Percentiles rank a stretch among this genome's conserved stretches.
Conservation (phyloP, 179 eudicot genomes). For the Pouteria campechiana region DNA sequence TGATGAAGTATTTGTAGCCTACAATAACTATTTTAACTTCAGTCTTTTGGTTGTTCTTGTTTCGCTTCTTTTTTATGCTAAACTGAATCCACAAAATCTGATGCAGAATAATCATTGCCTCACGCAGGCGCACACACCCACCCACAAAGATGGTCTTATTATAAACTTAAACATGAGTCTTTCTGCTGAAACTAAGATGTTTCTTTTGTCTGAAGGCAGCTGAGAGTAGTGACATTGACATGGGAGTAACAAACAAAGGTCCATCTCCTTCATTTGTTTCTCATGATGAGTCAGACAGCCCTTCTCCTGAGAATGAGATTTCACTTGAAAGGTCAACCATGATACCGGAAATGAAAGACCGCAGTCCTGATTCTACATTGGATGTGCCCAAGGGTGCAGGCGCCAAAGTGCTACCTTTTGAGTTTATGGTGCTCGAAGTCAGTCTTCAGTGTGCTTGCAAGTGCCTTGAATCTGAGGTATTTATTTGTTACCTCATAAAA, state of each 20-base stretch:
- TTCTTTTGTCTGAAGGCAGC: not conserved
- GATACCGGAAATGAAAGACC: not conserved
- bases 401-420: conserved; percentile 32
- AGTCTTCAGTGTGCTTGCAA: conserved; percentile 53
- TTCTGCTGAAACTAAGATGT: no score
- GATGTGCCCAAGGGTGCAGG: conserved; percentile 6
- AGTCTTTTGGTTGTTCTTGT: no score
- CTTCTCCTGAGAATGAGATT: not conserved
- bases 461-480: conserved; percentile 49
- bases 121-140: no score
- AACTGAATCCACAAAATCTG: no score
- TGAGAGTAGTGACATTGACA: not conserved
- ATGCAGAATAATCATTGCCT: no score
- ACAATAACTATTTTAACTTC: no score
- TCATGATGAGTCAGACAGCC: not conserved
- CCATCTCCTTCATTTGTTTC: not conserved
- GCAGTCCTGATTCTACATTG: not conserved
- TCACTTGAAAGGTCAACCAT: not conserved
- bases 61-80: no score
- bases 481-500: not conserved
- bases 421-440: conserved; percentile 49
- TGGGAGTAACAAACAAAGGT: not conserved
- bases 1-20: no score
- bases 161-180: no score
- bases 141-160: no score